Evolutionary conservation across 495 filamentous ascomycete genomes (phyloP), one percentile per base, ranked within the genome.

Genomic region (Hyphodiscus hymeniophilus): DNA sequence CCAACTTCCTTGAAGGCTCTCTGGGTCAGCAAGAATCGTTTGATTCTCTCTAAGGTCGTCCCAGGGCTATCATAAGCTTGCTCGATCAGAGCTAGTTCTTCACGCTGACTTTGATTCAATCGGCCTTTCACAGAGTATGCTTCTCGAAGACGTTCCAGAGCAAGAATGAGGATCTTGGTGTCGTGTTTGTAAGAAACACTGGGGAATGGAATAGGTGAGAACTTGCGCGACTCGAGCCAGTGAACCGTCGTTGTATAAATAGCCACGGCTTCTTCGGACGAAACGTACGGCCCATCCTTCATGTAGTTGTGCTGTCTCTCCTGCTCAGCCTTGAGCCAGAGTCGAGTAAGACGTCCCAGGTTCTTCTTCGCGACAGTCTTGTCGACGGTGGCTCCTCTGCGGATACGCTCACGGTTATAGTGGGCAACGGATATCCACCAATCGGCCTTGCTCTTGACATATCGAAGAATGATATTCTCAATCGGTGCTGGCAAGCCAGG

Each of bases 341-440:
- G 64, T 44, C 92, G 79, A 7, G 92, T 99, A 46, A 99, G 75
- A 50, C 92, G 85, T 48, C 92, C 92, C 52, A 99, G 70, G 56
- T 99, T 99, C 78, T 99, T 99, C 78, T 97, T 99, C 24, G 92
- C 92, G 34, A 99, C 92, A 1, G 92, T 99, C 71, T 98, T 98
- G 62, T 98, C 92, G 8, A 98, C 92, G 0, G 92, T 98, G 1
- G 92, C 94, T 59, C 92, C 92, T 64, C 92, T 76, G 45, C 92
- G 79, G 58, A 98, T 98, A 63, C 92, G 81, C 67, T 98, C 92
- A 49, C 92, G 84, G 62, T 98, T 98, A 70, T 98, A 98, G 61
- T 98, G 92, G 20, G 92, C 92, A 34, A 98, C 94, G 24, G 87
- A 94, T 42, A 98, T 91, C 92, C 92, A 98, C 94, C 92, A 98